Base-by-base conservation (phyloP, 1,284 basidiomycete species). In the Hymenochaete sp. region DNA sequence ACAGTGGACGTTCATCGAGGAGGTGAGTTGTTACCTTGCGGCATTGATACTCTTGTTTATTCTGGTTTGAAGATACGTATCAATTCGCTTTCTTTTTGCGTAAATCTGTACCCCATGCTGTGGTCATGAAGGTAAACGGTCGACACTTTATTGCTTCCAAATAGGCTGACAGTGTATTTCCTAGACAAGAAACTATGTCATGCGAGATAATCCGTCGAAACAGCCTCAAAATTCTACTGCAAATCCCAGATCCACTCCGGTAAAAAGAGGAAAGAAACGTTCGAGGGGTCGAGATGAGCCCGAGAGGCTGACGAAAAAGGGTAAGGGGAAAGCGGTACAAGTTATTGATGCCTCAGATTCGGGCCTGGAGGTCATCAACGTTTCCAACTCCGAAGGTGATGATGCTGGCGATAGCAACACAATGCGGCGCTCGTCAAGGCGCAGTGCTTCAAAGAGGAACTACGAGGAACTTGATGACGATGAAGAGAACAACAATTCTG, bases 21-120 rank as follows among this genome's bases (percentile, higher is more conserved):
- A 65, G 82, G 84, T 84, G 11, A 38, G 14, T 21, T 18, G 38
- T 43, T 32, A 31, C 13, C 35, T 42, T 45, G 48, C 32, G 25
- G 18, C 49, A 16, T 47, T 13, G 39, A 40, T 13, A 43, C 33
- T 26, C 35, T 26, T 10, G 33, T 22, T 22, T 11, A 43, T 37
- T 48, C 33, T 40, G 48, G 35, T 39, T 35, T 47, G 25, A 53
- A 88, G 84, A 84, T 50, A 71, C 67, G 0, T 88, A 88, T 56
- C 84, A 88, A 50, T 86, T 87, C 56, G 83, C 80, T 38, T 88
- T 83, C 57, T 88, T 87, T 59, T 68, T 88, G 52, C 73, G 82
- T n/a, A 79, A 77, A 58, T 75, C 73, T 2, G 82, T 85, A 48
- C 74, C 81, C 11, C 83, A 87, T 59, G 74, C 79, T 1, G 68